Conservation (phyloP, 768 basidiomycete species). For the Rhodotorula graminis region DNA sequence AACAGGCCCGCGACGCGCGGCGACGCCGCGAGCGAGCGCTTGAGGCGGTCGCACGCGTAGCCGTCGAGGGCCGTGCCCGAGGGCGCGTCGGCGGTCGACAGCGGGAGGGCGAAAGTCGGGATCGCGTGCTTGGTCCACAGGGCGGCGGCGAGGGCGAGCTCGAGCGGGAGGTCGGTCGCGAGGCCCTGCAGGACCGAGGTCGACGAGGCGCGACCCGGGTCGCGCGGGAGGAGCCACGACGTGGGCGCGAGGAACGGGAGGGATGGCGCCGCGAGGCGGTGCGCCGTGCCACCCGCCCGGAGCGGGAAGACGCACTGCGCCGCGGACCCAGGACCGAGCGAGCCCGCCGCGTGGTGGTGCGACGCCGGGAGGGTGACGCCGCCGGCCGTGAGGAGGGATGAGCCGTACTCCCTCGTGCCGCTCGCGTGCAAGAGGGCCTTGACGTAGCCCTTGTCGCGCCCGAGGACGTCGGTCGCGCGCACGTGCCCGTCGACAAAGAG, state of each 20-base stretch:
- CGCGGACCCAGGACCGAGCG: not conserved
- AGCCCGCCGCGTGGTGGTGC: not conserved
- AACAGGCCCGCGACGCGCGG: not conserved
- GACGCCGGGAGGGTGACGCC: slow-evolving; percentile 15
- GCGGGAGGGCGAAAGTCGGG: slow-evolving; percentile 26
- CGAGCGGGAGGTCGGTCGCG: slow-evolving; percentile 7
- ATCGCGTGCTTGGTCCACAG: slow-evolving; percentile 27
- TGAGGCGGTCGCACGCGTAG: slow-evolving; percentile 12
- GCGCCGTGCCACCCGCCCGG: not conserved
- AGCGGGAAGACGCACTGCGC: not conserved
- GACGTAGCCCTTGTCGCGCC: slow-evolving; percentile 4
- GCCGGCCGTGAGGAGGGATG: slow-evolving; percentile 22
- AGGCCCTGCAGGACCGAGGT: slow-evolving; percentile 27
- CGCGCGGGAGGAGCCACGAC: slow-evolving; percentile 22
- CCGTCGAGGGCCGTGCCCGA: not conserved
- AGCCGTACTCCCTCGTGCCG: slow-evolving; percentile 20
- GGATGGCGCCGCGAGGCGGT: slow-evolving; percentile 11
- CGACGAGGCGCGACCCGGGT: not conserved
- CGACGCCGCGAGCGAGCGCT: not conserved
- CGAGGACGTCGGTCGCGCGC: not conserved
- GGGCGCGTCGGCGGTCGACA: not conserved
- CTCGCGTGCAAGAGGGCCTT: slow-evolving; percentile 22
- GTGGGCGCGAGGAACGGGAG: slow-evolving; percentile 29
- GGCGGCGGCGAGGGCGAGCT: slow-evolving; percentile 15
- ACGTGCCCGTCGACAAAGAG: slow-evolving; percentile 25